These are phyloP conservation scores for Chytridium lagenaria DNA, from an alignment of 371 early-diverging fungal species.

Conservation along the genomic window DNA sequence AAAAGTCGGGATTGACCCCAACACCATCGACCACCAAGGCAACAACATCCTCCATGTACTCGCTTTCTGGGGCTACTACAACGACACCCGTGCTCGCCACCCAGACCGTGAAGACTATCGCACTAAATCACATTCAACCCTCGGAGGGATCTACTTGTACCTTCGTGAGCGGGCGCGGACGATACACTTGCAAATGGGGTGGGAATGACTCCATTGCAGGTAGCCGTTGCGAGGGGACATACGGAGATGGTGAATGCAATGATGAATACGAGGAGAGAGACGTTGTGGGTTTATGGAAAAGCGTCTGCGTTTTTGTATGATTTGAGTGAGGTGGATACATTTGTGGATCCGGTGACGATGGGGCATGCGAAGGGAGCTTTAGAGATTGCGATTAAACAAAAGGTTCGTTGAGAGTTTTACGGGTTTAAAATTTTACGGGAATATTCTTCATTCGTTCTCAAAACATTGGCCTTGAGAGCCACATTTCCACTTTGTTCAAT, in stretches of 20 bases:
- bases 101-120: background rate
- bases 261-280: conserved; percentile 18
- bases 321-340: conserved; percentile 36
- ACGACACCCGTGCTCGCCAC: conserved; percentile 9
- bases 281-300: conserved; percentile 37
- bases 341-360: conserved; percentile 23
- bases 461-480: no score
- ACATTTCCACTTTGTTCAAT: no score
- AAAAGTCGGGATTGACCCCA: conserved; percentile 29
- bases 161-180: conserved; percentile 8
- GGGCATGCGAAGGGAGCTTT: conserved; percentile 29
- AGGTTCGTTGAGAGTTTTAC: conserved; percentile 11
- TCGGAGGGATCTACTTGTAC: conserved; percentile 16
- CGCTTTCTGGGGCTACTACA: conserved; percentile 38
- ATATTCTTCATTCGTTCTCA: no score
- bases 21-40: conserved; percentile 28
- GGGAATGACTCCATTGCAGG: conserved; percentile 34
- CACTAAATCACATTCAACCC: background rate
- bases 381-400: conserved; percentile 31
- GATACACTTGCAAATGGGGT: conserved; percentile 18
- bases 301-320: conserved; percentile 17
- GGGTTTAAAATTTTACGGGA: background rate
- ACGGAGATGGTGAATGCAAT: conserved; percentile 34
- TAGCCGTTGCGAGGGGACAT: conserved; percentile 34
- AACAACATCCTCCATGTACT: conserved; percentile 44